phyloP scores from a whole-genome alignment of 768 basidiomycete species.

The Leucosporidium scottii region DNA sequence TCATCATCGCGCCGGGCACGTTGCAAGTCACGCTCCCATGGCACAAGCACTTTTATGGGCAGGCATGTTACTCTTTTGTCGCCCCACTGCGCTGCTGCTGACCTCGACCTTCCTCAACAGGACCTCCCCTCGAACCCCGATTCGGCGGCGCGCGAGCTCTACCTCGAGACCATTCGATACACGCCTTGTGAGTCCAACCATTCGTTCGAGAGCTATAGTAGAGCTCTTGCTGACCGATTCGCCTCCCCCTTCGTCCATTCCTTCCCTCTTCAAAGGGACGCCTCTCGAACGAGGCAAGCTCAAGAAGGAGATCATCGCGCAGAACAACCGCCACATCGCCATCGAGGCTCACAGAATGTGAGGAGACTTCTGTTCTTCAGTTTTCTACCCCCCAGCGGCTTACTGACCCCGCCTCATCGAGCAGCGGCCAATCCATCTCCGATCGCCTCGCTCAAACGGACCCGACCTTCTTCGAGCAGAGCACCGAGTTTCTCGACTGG shows the following conservation, averaged over 20 bases:
- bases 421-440: constrained; percentile 9
- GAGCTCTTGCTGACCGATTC: background rate
- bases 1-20: background rate
- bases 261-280: constrained; percentile 24
- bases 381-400: background rate
- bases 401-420: background rate
- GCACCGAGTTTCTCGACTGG: constrained; percentile 20
- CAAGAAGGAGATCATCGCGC: constrained; percentile 18
- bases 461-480: constrained; percentile 8
- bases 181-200: constrained; percentile 19
- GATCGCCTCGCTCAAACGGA: background rate
- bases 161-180: constrained; percentile 13
- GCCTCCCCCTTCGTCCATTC: background rate
- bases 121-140: constrained; percentile 27
- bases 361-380: background rate
- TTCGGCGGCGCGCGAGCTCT: constrained; percentile 9
- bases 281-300: constrained; percentile 6
- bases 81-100: too few species aligned
- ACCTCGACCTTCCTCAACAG: background rate
- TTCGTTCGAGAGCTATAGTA: too few species aligned
- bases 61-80: background rate
- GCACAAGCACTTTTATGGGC: constrained; percentile 25
- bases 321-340: constrained; percentile 22
- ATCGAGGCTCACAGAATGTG: constrained; percentile 1
- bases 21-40: constrained; percentile 13